These are phyloP conservation scores for Exsudoporus floridanus DNA, from an alignment of 1,284 basidiomycete genomes.

Conservation along the genomic window DNA sequence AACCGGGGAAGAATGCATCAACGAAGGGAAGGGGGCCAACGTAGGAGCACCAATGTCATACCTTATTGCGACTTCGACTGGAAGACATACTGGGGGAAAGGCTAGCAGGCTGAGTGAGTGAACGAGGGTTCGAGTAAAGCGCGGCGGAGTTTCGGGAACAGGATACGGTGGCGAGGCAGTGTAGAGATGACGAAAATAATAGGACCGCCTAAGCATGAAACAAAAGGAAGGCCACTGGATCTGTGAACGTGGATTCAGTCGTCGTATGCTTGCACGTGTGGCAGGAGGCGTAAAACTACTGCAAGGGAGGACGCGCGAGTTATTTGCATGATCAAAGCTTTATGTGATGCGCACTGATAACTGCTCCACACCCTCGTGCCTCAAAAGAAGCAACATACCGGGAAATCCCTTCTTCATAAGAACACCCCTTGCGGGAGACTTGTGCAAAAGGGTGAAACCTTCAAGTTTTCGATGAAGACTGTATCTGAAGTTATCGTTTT, in stretches of 20 bases:
- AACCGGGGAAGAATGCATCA: neutral
- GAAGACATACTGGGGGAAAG: slow-evolving; percentile 17
- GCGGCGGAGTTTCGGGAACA: neutral
- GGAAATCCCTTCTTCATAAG: slow-evolving; percentile 25
- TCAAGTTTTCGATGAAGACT: neutral
- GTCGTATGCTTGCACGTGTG: slow-evolving; percentile 22
- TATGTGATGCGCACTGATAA: slow-evolving; percentile 22
- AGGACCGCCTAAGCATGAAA: neutral
- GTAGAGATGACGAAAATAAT: neutral
- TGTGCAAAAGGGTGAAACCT: neutral
- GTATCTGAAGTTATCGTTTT: neutral
- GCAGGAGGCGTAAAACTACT: slow-evolving; percentile 11
- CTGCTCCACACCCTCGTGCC: slow-evolving; percentile 23
- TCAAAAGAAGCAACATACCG: slow-evolving; percentile 27
- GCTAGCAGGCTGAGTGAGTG: neutral
- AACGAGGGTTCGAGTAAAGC: neutral
- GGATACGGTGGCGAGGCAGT: neutral
- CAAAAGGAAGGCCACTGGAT: neutral
- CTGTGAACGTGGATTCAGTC: slow-evolving; percentile 13
- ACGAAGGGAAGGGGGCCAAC: neutral
- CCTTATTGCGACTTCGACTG: slow-evolving; percentile 21
- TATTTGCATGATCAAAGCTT: slow-evolving; percentile 13
- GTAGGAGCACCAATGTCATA: slow-evolving; percentile 2
- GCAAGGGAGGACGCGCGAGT: slow-evolving; percentile 4
- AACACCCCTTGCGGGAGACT: slow-evolving; percentile 6